These are phyloP conservation scores for Cyberlindnera mycetangii DNA, from an alignment of 805 yeast species.

Conservation along the genomic window DNA sequence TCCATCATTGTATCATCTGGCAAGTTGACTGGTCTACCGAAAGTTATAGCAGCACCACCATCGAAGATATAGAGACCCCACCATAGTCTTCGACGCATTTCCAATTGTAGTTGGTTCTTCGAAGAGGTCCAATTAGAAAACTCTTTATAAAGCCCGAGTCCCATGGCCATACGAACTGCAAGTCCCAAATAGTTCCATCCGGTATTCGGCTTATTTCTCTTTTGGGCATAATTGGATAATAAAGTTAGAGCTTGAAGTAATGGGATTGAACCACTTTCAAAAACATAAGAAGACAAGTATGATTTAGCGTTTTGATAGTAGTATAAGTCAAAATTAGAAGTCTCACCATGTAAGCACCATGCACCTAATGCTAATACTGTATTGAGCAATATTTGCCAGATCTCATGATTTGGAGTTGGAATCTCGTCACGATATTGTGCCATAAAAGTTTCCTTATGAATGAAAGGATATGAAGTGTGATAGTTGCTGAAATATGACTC, in stretches of 20 bases:
- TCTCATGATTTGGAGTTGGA: constrained; percentile 40
- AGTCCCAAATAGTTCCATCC: constrained; percentile 68
- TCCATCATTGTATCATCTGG: constrained; percentile 47
- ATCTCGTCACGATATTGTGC: constrained; percentile 42
- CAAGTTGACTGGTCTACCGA: constrained; percentile 60
- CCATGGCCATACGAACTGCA: constrained; percentile 64
- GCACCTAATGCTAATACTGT: constrained; percentile 66
- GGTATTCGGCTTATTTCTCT: constrained; percentile 62
- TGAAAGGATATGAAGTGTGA: constrained; percentile 60
- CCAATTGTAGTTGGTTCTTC: constrained; percentile 43
- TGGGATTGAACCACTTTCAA: constrained; percentile 59
- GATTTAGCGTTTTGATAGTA: constrained; percentile 55
- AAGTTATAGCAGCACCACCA: constrained; percentile 59
- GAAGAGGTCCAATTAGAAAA: constrained; percentile 39
- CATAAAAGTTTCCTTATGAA: constrained; percentile 52
- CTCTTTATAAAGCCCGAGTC: constrained; percentile 60
- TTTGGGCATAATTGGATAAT: constrained; percentile 59
- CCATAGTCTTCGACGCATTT: constrained; percentile 61
- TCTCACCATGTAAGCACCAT: constrained; percentile 60
- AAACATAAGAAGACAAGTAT: constrained; percentile 42
- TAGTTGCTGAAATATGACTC: constrained; percentile 55
- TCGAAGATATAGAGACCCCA: constrained; percentile 66
- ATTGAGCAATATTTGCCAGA: constrained; percentile 54
- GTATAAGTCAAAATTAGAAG: constrained; percentile 47
- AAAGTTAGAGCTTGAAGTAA: constrained; percentile 50